Evolutionary conservation across 2,329 filamentous ascomycete genomes (phyloP).

Genomic region (Rugonectria rugulosa): DNA sequence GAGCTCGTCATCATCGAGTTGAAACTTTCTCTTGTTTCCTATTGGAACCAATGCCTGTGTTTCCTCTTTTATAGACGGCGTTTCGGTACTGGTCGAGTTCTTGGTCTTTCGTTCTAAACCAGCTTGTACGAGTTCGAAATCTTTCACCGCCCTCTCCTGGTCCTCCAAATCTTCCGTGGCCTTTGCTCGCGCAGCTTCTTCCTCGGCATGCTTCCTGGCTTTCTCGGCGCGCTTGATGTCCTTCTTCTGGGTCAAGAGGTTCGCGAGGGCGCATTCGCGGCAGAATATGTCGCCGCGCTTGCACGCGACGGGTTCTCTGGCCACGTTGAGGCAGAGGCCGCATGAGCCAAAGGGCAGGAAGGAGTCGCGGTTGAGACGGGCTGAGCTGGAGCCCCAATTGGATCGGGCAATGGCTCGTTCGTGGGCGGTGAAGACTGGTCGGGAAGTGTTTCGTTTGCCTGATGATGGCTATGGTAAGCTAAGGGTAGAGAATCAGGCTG

Average conservation of each 20-base stretch:
- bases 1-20: constrained; percentile 78
- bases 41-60: constrained; percentile 20
- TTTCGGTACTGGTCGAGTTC: constrained; percentile 47
- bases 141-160: constrained; percentile 71
- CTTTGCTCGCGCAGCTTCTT: constrained; percentile 68
- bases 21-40: constrained; percentile 74
- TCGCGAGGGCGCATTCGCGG: constrained; percentile 88
- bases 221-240: constrained; percentile 86
- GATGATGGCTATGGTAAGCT: constrained; percentile 10
- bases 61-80: constrained; percentile 32
- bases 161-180: constrained; percentile 73
- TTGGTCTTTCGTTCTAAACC: constrained; percentile 59
- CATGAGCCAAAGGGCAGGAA: constrained; percentile 93
- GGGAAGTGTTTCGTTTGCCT: constrained; percentile 89
- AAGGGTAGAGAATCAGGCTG: neutral
- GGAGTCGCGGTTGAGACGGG: constrained; percentile 87
- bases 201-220: constrained; percentile 65
- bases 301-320: constrained; percentile 85
- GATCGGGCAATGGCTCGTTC: constrained; percentile 84
- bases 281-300: constrained; percentile 90
- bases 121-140: constrained; percentile 87
- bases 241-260: constrained; percentile 89
- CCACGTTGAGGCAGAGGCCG: constrained; percentile 82
- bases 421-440: constrained; percentile 92
- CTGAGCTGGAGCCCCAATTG: constrained; percentile 81